Evolutionary conservation across 352 stramenopile species (phyloP), one percentile per base, ranked within the genome.

Genomic region (Saprolegnia diclina): DNA sequence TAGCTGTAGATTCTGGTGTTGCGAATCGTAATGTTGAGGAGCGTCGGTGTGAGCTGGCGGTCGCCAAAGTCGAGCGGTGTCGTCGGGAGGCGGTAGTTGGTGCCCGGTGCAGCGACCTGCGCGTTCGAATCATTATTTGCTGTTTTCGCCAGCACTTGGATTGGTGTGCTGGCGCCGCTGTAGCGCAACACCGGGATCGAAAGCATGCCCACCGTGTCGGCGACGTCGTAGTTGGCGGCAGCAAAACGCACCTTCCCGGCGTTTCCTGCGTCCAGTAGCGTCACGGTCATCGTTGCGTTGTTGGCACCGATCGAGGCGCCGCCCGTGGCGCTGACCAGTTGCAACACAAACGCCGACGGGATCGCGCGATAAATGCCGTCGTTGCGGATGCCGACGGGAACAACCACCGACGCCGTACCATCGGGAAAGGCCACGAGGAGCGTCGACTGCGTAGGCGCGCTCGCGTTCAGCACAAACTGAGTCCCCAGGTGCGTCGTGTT

Each of bases 201-300:
- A 9, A 72, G 73, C n/a, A 65, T 72, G 16, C 63, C 65, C 16
- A 68, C 66, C 26, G 73, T 68, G 73, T 91, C 81, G 0, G 45
- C 68, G 5, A 91, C 74, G 0, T 19, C 48, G 40, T 79, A 85
- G 1, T 4, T 26, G 2, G 65, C 18, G 4, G 67, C 69, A 0
- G 76, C 71, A 67, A 91, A 89, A 35, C 74, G 77, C 1, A 91
- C 56, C 29, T 76, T 78, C 0, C 83, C 83, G 42, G 83, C 81
- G 53, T 89, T 81, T 0, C 76, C 81, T 62, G 89, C 83, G 52
- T 91, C 83, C 0, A 82, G n/a, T 56, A 91, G 86, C 1, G 72
- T 79, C 24, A 91, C 78, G 0, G 37, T 71, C 18, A 64, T 42
- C 0, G 67, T 59, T 19, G n/a, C 67, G 13, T 45, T 19, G 32